Conservation (phyloP, 352 stramenopile species). For the Globisporangium yorkense region DNA sequence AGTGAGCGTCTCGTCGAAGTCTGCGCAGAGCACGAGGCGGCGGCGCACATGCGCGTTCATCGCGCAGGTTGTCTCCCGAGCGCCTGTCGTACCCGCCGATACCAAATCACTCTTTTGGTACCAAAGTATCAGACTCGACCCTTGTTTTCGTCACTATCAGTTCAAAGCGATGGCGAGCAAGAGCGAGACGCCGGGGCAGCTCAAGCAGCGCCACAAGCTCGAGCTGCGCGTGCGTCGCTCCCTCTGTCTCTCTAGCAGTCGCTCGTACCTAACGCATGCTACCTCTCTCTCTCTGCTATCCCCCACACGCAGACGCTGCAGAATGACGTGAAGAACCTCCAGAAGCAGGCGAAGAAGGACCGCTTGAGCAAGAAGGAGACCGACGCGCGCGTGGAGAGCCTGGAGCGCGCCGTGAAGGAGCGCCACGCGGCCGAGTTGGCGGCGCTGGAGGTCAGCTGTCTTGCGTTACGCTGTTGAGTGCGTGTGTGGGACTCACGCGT, state of each 20-base stretch:
- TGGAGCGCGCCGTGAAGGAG: conserved; percentile 53
- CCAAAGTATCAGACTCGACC: not conserved
- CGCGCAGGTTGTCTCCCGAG: not conserved
- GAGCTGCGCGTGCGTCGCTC: conserved; percentile 55
- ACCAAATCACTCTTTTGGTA: not conserved
- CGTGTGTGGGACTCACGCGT: not conserved
- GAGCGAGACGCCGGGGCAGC: conserved; percentile 66
- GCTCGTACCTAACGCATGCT: too few species aligned
- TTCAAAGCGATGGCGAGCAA: conserved; percentile 32
- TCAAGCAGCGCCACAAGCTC: conserved; percentile 86
- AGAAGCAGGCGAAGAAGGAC: conserved; percentile 86
- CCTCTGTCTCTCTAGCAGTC: not conserved
- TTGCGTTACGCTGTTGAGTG: too few species aligned
- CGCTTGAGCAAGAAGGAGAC: conserved; percentile 71
- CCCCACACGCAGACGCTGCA: conserved; percentile 45
- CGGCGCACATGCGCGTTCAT: not conserved
- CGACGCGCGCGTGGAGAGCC: conserved; percentile 42
- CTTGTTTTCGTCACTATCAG: not conserved
- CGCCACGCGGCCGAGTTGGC: conserved; percentile 51
- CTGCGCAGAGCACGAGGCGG: conserved; percentile 42
- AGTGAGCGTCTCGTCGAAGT: conserved; percentile 78
- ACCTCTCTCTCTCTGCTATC: not conserved
- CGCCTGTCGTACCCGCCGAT: not conserved
- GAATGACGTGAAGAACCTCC: conserved; percentile 70
- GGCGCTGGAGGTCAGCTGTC: conserved; percentile 20